A percentile compares a stretch with the other conserved stretches of the same genome.
Conservation (phyloP, 2,329 filamentous ascomycete species). For the Cercospora sp. region DNA sequence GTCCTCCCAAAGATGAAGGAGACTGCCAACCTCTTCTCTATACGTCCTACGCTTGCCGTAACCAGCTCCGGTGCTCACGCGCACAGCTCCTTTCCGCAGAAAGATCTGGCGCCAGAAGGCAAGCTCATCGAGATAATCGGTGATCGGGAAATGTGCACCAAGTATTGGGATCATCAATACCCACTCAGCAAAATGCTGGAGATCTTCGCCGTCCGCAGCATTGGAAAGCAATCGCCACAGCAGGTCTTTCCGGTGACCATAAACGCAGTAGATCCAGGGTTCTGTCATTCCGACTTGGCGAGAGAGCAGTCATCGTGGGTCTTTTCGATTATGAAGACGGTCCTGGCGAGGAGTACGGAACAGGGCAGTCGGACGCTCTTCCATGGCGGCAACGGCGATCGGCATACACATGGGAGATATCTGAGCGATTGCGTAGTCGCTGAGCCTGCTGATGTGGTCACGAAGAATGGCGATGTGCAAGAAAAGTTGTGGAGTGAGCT, state of each 20-base stretch:
- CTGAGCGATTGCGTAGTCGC: conserved; percentile 39
- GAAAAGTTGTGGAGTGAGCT: conserved; percentile 42
- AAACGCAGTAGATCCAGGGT: background rate
- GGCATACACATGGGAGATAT: conserved; percentile 44
- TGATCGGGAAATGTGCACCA: background rate
- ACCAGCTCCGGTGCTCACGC: conserved; percentile 26
- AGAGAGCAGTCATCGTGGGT: background rate
- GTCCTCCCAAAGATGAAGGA: conserved; percentile 40
- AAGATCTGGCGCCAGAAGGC: background rate
- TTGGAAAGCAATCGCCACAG: background rate
- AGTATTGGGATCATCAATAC: background rate
- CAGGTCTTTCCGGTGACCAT: background rate
- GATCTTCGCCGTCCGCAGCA: background rate
- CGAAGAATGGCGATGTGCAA: conserved; percentile 38
- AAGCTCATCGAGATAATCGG: background rate
- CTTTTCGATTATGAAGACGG: conserved; percentile 18
- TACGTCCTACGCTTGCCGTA: conserved; percentile 42
- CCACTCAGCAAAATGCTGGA: background rate
- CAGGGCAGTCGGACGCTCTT: conserved; percentile 43
- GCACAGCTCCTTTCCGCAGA: background rate
- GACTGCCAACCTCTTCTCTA: conserved; percentile 27
- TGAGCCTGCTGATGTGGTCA: conserved; percentile 35
- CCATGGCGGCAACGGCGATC: conserved; percentile 35
- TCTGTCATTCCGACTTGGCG: background rate
- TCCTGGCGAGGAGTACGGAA: conserved; percentile 40